Conservation (phyloP, 148 eudicot genomes). For the Fagopyrum tataricum region DNA sequence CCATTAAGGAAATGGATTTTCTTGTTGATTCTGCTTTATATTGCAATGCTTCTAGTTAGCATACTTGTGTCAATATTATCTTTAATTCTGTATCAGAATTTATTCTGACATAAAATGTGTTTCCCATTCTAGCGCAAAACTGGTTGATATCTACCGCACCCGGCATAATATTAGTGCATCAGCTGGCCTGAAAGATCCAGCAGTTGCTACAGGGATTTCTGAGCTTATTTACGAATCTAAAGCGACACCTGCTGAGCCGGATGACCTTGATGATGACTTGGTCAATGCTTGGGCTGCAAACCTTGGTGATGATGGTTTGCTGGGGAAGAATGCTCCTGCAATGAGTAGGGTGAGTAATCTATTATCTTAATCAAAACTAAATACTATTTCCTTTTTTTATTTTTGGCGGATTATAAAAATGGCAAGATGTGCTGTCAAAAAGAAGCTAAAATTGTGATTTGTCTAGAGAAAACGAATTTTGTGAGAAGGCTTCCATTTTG, state of each 20-base stretch:
- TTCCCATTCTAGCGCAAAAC: conserved; percentile 61
- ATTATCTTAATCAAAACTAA: not conserved
- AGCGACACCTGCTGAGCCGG: conserved; percentile 44
- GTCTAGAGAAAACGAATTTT: not conserved
- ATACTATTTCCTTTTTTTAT: not conserved
- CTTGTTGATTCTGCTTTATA: not conserved
- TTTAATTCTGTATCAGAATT: conserved; percentile 15
- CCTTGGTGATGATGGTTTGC: conserved; percentile 91
- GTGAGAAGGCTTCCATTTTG: not conserved
- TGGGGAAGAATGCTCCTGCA: conserved; percentile 91
- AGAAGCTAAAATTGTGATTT: not conserved
- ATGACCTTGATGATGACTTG: conserved; percentile 85
- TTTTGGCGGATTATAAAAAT: not conserved
- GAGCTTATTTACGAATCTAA: conserved; percentile 88
- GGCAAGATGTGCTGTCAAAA: not conserved
- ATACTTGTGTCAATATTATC: not conserved
- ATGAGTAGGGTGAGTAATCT: conserved; percentile 70
- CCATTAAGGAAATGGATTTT: not conserved
- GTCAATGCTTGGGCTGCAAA: conserved; percentile 97
- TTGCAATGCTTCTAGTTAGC: not conserved
- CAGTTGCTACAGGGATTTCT: conserved; percentile 93
- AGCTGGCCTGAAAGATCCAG: conserved; percentile 72
- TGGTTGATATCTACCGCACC: conserved; percentile 80
- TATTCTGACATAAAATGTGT: conserved; percentile 17
- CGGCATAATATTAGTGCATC: conserved; percentile 91